These are phyloP conservation scores for Sugiyamaella americana DNA, from an alignment of 805 yeast genomes.

Conservation along the genomic window DNA sequence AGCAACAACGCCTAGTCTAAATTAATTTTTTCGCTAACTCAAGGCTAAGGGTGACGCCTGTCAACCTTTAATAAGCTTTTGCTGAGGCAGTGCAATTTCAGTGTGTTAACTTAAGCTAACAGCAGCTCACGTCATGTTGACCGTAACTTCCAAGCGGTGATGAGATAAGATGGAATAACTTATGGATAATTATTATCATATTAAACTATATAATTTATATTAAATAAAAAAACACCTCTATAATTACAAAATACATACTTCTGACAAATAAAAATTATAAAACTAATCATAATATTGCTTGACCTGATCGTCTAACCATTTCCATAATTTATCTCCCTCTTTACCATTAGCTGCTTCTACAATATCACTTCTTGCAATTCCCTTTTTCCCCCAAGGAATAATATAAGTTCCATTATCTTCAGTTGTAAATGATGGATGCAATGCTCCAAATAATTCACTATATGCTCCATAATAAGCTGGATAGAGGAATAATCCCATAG, in stretches of 20 bases:
- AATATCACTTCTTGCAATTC: conserved; percentile 35
- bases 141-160: no score
- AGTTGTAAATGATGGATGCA: conserved; percentile 35
- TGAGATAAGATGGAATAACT: no score
- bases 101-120: no score
- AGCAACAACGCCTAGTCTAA: no score
- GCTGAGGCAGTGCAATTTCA: no score
- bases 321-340: conserved; percentile 33
- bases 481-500: background rate
- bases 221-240: background rate
- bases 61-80: no score
- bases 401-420: conserved; percentile 34
- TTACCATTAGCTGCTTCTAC: conserved; percentile 30
- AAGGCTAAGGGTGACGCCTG: no score
- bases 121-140: no score
- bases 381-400: conserved; percentile 41
- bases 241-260: background rate
- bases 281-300: conserved; percentile 1
- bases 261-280: background rate
- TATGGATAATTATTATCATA: no score
- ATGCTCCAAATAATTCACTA: conserved; percentile 38
- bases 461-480: conserved; percentile 36
- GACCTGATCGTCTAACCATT: conserved; percentile 31
- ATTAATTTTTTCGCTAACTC: no score
- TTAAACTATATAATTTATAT: no score